Evolutionary conservation across 2,329 filamentous ascomycete species (phyloP).

Genomic region (Thelonectria discophora): DNA sequence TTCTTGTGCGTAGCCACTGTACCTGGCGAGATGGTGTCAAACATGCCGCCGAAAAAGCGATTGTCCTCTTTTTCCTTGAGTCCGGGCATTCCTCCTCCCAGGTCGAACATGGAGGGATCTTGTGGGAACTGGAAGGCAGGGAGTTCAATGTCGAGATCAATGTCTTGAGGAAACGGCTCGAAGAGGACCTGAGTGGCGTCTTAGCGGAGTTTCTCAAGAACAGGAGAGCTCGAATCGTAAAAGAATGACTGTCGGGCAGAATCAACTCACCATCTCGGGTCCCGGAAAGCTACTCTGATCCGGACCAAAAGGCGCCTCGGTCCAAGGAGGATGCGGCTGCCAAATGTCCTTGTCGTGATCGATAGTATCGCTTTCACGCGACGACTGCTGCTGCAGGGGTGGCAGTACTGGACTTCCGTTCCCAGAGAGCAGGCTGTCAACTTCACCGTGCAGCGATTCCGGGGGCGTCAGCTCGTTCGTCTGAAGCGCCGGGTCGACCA

Average conservation of each 20-base stretch:
- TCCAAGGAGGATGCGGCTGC: conserved; percentile 17
- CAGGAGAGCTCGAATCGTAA: background rate
- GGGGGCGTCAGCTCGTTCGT: conserved; percentile 13
- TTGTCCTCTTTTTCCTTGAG: conserved; percentile 10
- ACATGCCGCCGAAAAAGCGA: background rate
- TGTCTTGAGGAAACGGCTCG: conserved; percentile 15
- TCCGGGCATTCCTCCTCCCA: background rate
- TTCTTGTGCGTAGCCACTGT: background rate
- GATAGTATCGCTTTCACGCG: conserved; percentile 14
- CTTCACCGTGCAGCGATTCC: conserved; percentile 1
- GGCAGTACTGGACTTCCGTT: conserved; percentile 10
- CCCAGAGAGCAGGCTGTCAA: conserved; percentile 9
- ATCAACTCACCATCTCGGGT: conserved; percentile 17
- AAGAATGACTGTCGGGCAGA: too few relatives aligned
- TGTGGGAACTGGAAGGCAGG: conserved; percentile 21
- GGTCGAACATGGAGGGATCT: conserved; percentile 5
- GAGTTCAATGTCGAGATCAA: conserved; percentile 15
- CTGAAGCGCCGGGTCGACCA: conserved; percentile 4
- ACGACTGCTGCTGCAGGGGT: conserved; percentile 10
- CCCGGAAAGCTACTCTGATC: conserved; percentile 9
- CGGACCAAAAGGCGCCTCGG: conserved; percentile 2
- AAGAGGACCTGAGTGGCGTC: conserved; percentile 1
- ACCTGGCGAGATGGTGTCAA: background rate
- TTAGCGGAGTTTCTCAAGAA: background rate
- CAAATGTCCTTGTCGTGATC: conserved; percentile 10